Percentiles rank a stretch among this genome's conserved stretches.
Evolutionary conservation across 2,329 filamentous ascomycete species (phyloP).

Genomic region (Sclerotinia borealis): DNA sequence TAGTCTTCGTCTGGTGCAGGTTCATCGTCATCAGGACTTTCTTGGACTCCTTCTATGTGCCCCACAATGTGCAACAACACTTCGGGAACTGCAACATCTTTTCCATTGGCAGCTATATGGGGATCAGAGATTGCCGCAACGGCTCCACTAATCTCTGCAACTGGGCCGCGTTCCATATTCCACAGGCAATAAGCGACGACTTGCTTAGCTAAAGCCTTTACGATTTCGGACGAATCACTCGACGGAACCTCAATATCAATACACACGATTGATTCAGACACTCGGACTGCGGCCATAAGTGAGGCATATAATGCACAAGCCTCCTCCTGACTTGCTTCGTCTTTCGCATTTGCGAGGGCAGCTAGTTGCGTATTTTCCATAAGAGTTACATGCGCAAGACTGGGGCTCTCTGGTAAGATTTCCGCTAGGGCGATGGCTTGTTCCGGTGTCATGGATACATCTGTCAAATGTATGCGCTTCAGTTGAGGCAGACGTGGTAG

Average conservation of each 20-base stretch:
- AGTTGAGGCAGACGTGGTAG: conserved; percentile 71
- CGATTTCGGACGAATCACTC: conserved; percentile 76
- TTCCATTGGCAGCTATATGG: conserved; percentile 36
- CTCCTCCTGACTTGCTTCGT: conserved; percentile 80
- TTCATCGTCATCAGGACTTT: conserved; percentile 54
- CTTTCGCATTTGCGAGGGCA: conserved; percentile 65
- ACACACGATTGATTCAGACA: conserved; percentile 78
- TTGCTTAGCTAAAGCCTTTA: conserved; percentile 87
- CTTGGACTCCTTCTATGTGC: conserved; percentile 46
- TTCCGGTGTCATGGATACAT: conserved; percentile 77
- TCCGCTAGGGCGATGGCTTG: conserved; percentile 90
- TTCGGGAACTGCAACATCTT: conserved; percentile 63
- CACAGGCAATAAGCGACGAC: conserved; percentile 90
- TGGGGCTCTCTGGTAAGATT: conserved; percentile 75
- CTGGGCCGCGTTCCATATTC: conserved; percentile 77
- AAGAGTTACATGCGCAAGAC: conserved; percentile 79
- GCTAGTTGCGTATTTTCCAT: conserved; percentile 72
- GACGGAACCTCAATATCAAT: conserved; percentile 87
- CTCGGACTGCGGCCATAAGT: conserved; percentile 76
- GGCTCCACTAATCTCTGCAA: conserved; percentile 52
- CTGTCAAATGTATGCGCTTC: conserved; percentile 79
- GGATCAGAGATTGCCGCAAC: conserved; percentile 32
- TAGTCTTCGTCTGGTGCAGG: conserved; percentile 85
- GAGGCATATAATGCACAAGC: conserved; percentile 91
- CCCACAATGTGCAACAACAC: conserved; percentile 84